Conservation (phyloP, 1,284 basidiomycete species). For the Trichosporon inkin region DNA sequence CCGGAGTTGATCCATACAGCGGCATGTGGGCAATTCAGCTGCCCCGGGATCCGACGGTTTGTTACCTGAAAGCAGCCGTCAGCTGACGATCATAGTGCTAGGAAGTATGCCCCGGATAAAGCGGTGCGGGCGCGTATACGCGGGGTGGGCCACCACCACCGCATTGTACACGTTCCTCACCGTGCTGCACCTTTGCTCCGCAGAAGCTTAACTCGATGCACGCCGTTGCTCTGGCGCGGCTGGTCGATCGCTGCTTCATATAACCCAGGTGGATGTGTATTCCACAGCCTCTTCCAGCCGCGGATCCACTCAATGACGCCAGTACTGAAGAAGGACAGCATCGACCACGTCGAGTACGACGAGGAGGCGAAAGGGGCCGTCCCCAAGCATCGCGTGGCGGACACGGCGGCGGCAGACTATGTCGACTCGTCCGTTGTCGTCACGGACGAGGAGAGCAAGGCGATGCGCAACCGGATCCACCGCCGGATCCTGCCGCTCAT, state of each 20-base stretch:
- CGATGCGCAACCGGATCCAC: constrained; percentile 19
- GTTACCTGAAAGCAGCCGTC: too few relatives aligned
- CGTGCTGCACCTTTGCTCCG: background rate
- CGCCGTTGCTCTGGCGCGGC: background rate
- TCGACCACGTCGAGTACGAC: constrained; percentile 2
- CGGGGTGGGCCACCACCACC: background rate
- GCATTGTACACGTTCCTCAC: background rate
- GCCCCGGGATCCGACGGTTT: too few relatives aligned
- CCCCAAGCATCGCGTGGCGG: constrained; percentile 2
- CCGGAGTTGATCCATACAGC: too few relatives aligned
- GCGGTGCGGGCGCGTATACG: background rate
- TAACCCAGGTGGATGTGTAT: background rate
- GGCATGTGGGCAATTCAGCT: too few relatives aligned
- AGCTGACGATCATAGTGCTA: too few relatives aligned
- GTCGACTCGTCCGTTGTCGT: constrained; percentile 23
- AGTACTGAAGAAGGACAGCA: background rate
- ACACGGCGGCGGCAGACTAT: constrained; percentile 18
- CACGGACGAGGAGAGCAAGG: constrained; percentile 23
- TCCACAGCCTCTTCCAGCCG: background rate
- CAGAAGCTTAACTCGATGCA: background rate
- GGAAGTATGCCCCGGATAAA: background rate
- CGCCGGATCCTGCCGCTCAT: constrained; percentile 18
- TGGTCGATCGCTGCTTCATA: background rate
- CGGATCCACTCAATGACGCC: background rate
- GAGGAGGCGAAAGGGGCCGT: background rate